A percentile compares a stretch with the other conserved stretches of the same genome.
Conservation (phyloP, 83 land plant species). For the Picea mariana region DNA sequence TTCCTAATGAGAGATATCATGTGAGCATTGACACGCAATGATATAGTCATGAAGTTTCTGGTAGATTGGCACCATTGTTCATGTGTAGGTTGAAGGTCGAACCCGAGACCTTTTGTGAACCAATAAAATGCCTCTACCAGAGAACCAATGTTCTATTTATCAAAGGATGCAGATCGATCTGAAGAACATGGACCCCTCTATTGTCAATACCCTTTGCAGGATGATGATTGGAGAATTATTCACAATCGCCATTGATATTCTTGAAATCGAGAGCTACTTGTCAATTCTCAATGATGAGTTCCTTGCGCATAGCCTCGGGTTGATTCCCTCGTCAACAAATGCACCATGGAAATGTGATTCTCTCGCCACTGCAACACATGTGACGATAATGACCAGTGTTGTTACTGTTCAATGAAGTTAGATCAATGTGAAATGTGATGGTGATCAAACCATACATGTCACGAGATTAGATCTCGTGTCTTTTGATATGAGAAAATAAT, state of each 20-base stretch:
- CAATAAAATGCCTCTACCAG: too few species aligned
- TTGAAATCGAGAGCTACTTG: constrained; percentile 95
- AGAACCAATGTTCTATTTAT: too few species aligned
- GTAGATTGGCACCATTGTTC: too few species aligned
- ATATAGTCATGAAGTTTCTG: too few species aligned
- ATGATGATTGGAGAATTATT: constrained; percentile 96
- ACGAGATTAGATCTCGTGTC: background rate
- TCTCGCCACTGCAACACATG: constrained; percentile 95
- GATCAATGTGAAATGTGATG: constrained; percentile 67
- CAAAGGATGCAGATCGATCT: too few species aligned
- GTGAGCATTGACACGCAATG: too few species aligned
- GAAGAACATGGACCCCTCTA: too few species aligned
- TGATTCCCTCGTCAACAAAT: constrained; percentile 76
- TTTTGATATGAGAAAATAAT: constrained; percentile 44
- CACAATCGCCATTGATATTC: constrained; percentile 95
- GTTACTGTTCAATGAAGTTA: constrained; percentile 92
- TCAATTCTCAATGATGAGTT: constrained; percentile 99
- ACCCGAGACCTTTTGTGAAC: too few species aligned
- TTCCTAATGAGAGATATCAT: too few species aligned
- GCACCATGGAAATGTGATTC: constrained; percentile 84
- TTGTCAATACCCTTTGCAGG: too few species aligned
- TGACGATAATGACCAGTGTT: constrained; percentile 94
- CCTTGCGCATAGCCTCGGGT: constrained; percentile 94
- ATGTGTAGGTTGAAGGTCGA: too few species aligned
- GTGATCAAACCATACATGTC: constrained; percentile 11